Evolutionary conservation across 2,329 filamentous ascomycete genomes (phyloP).

Genomic region (Pseudopithomyces chartarum): DNA sequence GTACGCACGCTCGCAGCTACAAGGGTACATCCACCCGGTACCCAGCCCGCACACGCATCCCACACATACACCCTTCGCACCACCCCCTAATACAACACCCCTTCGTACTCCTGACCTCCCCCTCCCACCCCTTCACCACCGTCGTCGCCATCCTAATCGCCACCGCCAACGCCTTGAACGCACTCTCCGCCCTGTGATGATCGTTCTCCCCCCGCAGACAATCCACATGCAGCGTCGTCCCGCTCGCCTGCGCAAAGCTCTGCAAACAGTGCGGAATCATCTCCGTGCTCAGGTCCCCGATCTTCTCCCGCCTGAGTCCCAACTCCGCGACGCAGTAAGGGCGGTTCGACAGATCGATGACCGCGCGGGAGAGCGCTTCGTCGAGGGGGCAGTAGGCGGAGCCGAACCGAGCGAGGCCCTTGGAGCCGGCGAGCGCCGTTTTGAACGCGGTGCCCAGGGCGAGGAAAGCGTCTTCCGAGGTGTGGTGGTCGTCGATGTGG

Average conservation of each 20-base stretch:
- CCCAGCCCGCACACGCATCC: too few species aligned
- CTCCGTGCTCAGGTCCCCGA: conserved; percentile 85
- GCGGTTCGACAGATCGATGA: conserved; percentile 92
- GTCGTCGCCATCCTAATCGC: conserved; percentile 79
- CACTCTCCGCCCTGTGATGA: conserved; percentile 94
- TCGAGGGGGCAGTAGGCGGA: conserved; percentile 92
- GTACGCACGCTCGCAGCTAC: too few species aligned
- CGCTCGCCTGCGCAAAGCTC: conserved; percentile 89
- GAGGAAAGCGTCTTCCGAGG: conserved; percentile 92
- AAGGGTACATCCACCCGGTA: too few species aligned
- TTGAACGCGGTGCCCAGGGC: conserved; percentile 87
- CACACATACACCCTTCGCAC: background rate
- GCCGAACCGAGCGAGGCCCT: conserved; percentile 88
- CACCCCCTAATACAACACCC: conserved; percentile 68
- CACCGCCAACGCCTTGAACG: conserved; percentile 94
- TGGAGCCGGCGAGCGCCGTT: conserved; percentile 73
- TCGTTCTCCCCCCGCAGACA: conserved; percentile 90
- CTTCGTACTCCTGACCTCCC: conserved; percentile 95
- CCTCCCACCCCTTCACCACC: conserved; percentile 77
- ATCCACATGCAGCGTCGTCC: conserved; percentile 94
- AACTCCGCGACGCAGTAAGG: conserved; percentile 84
- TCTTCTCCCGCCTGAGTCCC: conserved; percentile 86
- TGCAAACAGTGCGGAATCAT: conserved; percentile 97
- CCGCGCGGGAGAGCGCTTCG: conserved; percentile 90
- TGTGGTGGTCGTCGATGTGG: conserved; percentile 99